Base-by-base conservation (phyloP, 2,329 filamentous ascomycete genomes). In the Magnaporthiopsis poae region DNA sequence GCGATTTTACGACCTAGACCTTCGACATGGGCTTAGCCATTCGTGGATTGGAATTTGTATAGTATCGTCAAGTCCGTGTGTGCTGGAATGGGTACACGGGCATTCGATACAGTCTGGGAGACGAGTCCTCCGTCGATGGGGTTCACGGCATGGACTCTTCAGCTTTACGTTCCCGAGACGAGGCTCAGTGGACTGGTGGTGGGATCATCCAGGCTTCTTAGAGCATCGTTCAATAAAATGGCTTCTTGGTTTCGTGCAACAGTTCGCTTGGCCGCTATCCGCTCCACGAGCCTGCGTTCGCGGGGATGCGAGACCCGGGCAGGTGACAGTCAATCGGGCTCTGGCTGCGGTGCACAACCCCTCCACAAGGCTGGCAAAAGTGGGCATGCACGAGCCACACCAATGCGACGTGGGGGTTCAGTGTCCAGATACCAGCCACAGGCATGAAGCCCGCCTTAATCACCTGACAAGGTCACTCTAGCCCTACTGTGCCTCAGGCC, bases 401-500 rank as follows among this genome's bases (percentile, higher is more conserved):
- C 13, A 2, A n/a, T 31, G 21, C 18, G 8, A 21, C 46, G 9
- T 25, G 46, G 46, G 39, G n/a, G 46, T 21, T 21, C 46, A 21
- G 46, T 46, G 8, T 11, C 18, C 9, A 56, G 46, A 21, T 56
- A 7, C 46, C 46, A 56, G 46, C 46, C 46, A 56, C 46, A 56
- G 21, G 8, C 21, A n/a, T 2, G 8, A 56, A 56, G 46, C 21
- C 3, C 3, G 25, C 2, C 25, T 60, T 27, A n/a, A 56, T 60
- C 64, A 35, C 64, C 39, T 67, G 66, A 67, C 62, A 27, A 52
- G 64, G 65, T 64, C 61, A 39, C 7, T 11, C 46, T 31, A 65
- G 60, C 64, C 64, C 64, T 65, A 65, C 35, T 31, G 3, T 65
- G 64, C 64, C 64, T 61, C 18, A 65, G 64, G 64, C 64, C 56